These are phyloP conservation scores for Knoxia roxburghii DNA, from an alignment of 257 asterid species.

Conservation along the genomic window DNA sequence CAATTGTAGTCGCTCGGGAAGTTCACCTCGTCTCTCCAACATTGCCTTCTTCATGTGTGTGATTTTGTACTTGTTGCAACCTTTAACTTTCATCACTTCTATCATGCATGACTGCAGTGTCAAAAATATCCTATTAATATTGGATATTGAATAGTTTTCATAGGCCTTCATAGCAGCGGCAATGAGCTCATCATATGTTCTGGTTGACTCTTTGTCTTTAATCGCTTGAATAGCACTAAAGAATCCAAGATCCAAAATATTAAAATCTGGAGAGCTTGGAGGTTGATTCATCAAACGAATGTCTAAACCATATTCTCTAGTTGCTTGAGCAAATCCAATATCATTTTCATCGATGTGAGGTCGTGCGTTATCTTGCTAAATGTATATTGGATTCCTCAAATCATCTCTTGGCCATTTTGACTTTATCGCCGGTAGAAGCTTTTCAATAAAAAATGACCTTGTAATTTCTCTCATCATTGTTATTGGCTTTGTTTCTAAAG, in stretches of 20 bases:
- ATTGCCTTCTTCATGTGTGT: too few species aligned
- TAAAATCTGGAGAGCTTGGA: background rate
- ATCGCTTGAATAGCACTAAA: background rate
- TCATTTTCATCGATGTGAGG: background rate
- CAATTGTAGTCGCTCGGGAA: too few species aligned
- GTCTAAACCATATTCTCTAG: background rate
- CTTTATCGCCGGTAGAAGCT: background rate
- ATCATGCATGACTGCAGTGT: too few species aligned
- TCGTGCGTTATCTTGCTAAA: slow-evolving; percentile 11
- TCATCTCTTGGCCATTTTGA: background rate
- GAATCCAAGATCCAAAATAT: background rate
- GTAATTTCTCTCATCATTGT: background rate
- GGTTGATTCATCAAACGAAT: background rate
- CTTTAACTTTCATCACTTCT: too few species aligned
- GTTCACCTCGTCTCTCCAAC: too few species aligned
- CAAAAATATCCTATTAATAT: too few species aligned
- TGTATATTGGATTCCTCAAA: background rate
- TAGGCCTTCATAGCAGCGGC: too few species aligned
- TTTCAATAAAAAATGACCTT: slow-evolving; percentile 1
- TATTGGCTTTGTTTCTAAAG: background rate
- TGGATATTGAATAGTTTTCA: too few species aligned
- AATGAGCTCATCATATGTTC: too few species aligned
- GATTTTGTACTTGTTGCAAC: too few species aligned
- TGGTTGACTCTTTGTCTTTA: background rate
- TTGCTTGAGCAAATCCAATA: background rate